Percentiles rank a stretch among this genome's conserved stretches.
phyloP scores from a whole-genome alignment of 345 rosid species.

The Gossypium stocksii region DNA sequence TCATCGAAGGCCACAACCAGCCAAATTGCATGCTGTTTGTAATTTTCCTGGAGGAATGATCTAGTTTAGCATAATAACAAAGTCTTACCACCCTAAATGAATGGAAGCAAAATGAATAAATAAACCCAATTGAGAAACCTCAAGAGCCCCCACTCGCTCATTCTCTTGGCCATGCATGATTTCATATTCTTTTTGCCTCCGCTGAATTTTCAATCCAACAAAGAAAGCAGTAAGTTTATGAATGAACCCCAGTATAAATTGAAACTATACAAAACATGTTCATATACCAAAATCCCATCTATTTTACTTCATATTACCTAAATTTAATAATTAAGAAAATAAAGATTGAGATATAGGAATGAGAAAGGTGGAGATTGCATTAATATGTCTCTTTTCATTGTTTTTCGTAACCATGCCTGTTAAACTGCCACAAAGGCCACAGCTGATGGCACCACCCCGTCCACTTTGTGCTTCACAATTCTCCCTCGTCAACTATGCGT shows the following conservation, averaged over 20 bases:
- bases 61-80: not conserved
- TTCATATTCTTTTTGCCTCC: not conserved
- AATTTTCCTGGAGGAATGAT: not conserved
- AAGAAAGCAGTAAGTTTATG: conserved; percentile 23
- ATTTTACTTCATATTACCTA: not conserved
- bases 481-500: conserved; percentile 61
- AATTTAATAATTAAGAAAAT: not conserved
- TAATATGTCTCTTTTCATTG: not conserved
- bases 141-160: not conserved
- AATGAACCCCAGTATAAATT: conserved; percentile 26
- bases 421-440: not conserved
- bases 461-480: conserved; percentile 72
- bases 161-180: not conserved
- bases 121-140: not conserved
- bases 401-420: not conserved
- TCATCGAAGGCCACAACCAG: not conserved
- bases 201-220: conserved; percentile 9
- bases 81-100: not conserved
- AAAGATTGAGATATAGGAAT: not conserved
- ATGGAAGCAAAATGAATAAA: not conserved
- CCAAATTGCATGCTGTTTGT: not conserved
- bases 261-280: not conserved
- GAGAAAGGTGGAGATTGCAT: not conserved
- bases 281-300: not conserved
- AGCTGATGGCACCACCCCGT: conserved; percentile 20